Evolutionary conservation across 129 eudicot genomes (phyloP), one percentile per base, ranked within the genome.

Genomic region (Lonicera japonica): DNA sequence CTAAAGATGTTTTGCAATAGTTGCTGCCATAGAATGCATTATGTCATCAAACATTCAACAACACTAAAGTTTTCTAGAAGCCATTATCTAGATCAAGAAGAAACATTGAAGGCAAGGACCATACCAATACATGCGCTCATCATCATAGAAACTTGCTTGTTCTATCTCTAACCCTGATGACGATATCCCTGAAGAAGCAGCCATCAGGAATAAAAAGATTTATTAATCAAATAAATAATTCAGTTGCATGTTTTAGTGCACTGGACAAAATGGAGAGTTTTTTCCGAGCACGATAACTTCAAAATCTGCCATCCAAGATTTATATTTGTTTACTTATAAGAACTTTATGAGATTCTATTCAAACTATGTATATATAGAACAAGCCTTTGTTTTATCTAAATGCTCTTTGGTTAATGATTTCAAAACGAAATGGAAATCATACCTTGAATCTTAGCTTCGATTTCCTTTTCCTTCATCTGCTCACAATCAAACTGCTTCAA

Each of bases 401-500:
- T 47, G 11, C 4, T 50, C 36, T 11, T 19, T 14, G 56, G 18
- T 0, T 0, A n/a, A 52, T 45, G 47, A n/a, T n/a, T n/a, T n/a
- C n/a, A n/a, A n/a, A n/a, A n/a, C n/a, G n/a, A n/a, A n/a, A n/a
- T n/a, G n/a, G n/a, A n/a, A n/a, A n/a, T n/a, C n/a, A 43, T 71
- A 70, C 89, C 89, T 79, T 74, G 79, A 71, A 66, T 71, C 22
- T 68, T 74, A 46, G 88, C 87, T 62, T 85, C 94, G 21, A 62
- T 61, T 55, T 72, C 70, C 54, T 75, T 81, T 66, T 80, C 94
- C 65, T 56, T 15, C 55, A 64, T 67, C 61, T 85, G 88, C 8
- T 78, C 80, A 59, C 63, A 60, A 61, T 72, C 53, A 45, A 85
- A 65, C 54, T 61, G 46, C 17, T 55, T 70, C 73, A 78, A 59